Percentiles rank a stretch among this genome's conserved stretches.
Evolutionary conservation across 2,329 filamentous ascomycete genomes (phyloP).

Genomic region (Daldinia sp.): DNA sequence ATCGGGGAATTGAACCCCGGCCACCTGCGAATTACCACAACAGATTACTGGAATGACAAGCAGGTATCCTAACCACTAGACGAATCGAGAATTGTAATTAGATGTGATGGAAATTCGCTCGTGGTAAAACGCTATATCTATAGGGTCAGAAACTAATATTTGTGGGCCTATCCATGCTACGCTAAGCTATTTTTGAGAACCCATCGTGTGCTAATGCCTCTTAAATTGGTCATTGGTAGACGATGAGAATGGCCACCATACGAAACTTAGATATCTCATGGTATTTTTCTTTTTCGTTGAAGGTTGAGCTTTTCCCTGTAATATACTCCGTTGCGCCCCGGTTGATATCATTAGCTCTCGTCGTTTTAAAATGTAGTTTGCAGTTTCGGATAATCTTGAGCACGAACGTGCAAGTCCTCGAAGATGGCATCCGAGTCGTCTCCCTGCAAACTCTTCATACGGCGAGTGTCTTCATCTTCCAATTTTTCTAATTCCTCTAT

Average conservation of each 20-base stretch:
- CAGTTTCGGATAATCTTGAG: constrained; percentile 73
- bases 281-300: neutral
- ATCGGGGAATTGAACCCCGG: constrained; percentile 54
- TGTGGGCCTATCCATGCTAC: neutral
- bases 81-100: constrained; percentile 32
- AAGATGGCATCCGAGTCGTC: constrained; percentile 62
- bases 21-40: constrained; percentile 44
- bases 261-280: neutral
- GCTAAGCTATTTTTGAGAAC: neutral
- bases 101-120: neutral
- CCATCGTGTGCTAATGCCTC: neutral
- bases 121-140: neutral
- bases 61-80: constrained; percentile 42
- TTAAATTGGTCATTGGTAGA: too few species aligned
- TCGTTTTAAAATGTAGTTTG: constrained; percentile 65
- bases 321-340: neutral
- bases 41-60: constrained; percentile 25
- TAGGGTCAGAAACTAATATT: neutral
- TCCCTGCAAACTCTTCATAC: constrained; percentile 66
- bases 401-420: constrained; percentile 59
- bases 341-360: neutral
- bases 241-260: too few species aligned
- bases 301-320: neutral
- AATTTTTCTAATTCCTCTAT: constrained; percentile 79
- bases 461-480: constrained; percentile 78